Conservation (phyloP, 2,329 filamentous ascomycete species). For the Cyphellophora attinorum region DNA sequence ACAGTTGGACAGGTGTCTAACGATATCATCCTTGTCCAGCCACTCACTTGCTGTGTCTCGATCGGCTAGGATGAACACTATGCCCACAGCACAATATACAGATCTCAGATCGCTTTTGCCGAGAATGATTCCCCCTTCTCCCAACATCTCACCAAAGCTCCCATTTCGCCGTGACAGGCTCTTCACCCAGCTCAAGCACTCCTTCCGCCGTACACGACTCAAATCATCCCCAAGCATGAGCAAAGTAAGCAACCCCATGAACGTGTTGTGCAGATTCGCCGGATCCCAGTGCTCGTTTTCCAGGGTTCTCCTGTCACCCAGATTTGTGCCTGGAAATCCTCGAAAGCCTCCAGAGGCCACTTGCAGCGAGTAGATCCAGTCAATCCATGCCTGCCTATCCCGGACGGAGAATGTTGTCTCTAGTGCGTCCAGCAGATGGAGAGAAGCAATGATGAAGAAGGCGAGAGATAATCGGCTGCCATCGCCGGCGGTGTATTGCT, state of each 20-base stretch:
- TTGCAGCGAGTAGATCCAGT: constrained; percentile 81
- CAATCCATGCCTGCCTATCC: constrained; percentile 48
- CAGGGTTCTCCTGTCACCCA: constrained; percentile 38
- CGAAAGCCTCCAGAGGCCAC: constrained; percentile 78
- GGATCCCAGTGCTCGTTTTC: constrained; percentile 55
- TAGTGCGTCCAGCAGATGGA: constrained; percentile 63
- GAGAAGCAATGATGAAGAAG: constrained; percentile 78
- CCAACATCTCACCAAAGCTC: constrained; percentile 78
- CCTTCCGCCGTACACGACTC: constrained; percentile 54
- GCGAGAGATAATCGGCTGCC: constrained; percentile 82
- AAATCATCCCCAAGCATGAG: constrained; percentile 57
- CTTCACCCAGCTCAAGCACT: constrained; percentile 64
- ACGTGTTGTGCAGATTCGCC: constrained; percentile 80
- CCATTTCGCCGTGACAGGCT: constrained; percentile 72
- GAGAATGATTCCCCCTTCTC: constrained; percentile 35
- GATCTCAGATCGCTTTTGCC: constrained; percentile 76
- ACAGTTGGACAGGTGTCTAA: constrained; percentile 59
- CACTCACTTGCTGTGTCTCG: constrained; percentile 48
- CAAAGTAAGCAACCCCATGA: constrained; percentile 73
- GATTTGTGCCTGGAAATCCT: constrained; percentile 63
- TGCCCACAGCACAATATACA: constrained; percentile 72
- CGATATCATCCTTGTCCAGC: constrained; percentile 64
- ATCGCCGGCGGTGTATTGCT: constrained; percentile 78
- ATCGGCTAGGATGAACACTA: constrained; percentile 74
- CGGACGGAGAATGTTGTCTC: constrained; percentile 20